Evolutionary conservation across 2,329 filamentous ascomycete genomes (phyloP), one percentile per base, ranked within the genome.

Genomic region (Cercospora janseana): DNA sequence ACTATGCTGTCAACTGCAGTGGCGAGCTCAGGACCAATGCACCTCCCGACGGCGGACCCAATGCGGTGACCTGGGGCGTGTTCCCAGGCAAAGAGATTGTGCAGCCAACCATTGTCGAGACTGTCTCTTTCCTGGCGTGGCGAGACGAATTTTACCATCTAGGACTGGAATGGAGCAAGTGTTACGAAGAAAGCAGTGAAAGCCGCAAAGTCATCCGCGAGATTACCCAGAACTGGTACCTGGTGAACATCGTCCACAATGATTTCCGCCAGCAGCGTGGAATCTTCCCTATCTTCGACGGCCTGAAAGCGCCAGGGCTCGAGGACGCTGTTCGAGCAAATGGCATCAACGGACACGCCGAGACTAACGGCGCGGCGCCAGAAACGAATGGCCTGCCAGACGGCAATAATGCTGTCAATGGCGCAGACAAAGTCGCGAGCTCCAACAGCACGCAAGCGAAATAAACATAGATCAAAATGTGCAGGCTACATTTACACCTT

Each of bases 81-180:
- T 98, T 97, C 75, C 92, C 93, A 0, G 93, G 93, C 51, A 95
- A 97, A 70, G 93, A 98, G 71, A 96, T 98, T 66, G 91, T 98
- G n/a, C 93, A 98, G 70, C 93, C 93, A 10, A 98, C 93, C n/a
- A 96, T 98, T 63, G 93, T 98, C 45, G 93, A 98, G 74, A 94
- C 88, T 13, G 86, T 98, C 68, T 95, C 88, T 69, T 98, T 98
- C 79, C 76, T 98, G 46, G 93, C 93, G 2, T 98, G 93, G 93
- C 95, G 95, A 72, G 93, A 98, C 61, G 93, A 98, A 72, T 94
- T 95, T 12, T 98, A 90, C 76, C 83, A 88, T 54, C 79, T 98
- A 7, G 93, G 93, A 47, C 80, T 86, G 51, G 91, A 98, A 66
- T 98, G 93, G 93, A 88, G 88, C 16, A 88, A 88, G 64, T 98